These are phyloP conservation scores for Lasiosphaeria hispida DNA, from an alignment of 495 filamentous ascomycete genomes.

Conservation along the genomic window DNA sequence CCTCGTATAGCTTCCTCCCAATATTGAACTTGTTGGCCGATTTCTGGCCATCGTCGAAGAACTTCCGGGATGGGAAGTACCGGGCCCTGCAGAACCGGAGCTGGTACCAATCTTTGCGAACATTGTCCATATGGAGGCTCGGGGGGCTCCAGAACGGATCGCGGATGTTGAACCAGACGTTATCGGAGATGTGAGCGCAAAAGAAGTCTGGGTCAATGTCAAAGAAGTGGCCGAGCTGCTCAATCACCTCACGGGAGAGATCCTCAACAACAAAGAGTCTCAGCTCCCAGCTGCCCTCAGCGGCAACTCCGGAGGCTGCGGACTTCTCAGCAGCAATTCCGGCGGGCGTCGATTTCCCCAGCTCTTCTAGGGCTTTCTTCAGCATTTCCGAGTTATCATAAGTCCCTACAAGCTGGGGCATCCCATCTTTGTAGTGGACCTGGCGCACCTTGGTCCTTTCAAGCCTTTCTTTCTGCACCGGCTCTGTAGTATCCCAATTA, in stretches of 20 bases:
- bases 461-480: neutral
- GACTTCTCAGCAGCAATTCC: too few relatives aligned
- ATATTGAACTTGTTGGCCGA: neutral
- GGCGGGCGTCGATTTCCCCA: too few relatives aligned
- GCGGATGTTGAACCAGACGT: slow-evolving; percentile 2
- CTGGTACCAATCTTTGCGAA: neutral
- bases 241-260: neutral
- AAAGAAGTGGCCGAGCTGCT: neutral
- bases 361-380: neutral
- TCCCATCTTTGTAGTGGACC: neutral
- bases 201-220: neutral
- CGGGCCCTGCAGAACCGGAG: neutral
- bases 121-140: neutral
- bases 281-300: too few relatives aligned
- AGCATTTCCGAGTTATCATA: neutral
- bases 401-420: neutral
- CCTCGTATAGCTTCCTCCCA: neutral
- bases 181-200: neutral
- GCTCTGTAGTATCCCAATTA: too few relatives aligned
- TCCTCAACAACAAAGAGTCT: neutral
- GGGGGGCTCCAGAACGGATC: neutral
- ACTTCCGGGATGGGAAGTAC: neutral
- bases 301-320: too few relatives aligned
- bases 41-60: neutral
- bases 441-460: neutral